phyloP scores from a whole-genome alignment of 805 yeast species.

The Saccharomycodes ludwigii region DNA sequence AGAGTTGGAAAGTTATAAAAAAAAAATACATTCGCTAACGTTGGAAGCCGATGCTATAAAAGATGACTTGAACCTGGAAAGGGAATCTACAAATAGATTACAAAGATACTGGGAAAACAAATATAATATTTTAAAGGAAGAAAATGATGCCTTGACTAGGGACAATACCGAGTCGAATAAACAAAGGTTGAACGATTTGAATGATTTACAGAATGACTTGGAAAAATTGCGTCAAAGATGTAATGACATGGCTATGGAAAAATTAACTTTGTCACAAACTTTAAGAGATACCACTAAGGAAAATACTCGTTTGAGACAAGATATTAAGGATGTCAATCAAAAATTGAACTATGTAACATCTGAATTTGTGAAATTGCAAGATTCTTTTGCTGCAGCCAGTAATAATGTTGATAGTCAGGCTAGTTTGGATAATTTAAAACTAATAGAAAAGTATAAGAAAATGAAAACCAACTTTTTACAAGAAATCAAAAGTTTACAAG shows the following conservation, averaged over 20 bases:
- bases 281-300: slow-evolving; percentile 11
- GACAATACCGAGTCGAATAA: neutral
- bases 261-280: slow-evolving; percentile 5
- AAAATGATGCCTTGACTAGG: slow-evolving; percentile 7
- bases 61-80: too few species aligned
- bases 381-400: slow-evolving; percentile 2
- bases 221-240: slow-evolving; percentile 9
- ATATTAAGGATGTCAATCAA: slow-evolving; percentile 18
- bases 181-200: slow-evolving; percentile 2
- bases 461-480: slow-evolving; percentile 14
- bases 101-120: slow-evolving; percentile 12
- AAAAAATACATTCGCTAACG: too few species aligned
- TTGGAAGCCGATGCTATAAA: too few species aligned
- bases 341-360: slow-evolving; percentile 18
- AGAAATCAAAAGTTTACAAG: slow-evolving; percentile 15
- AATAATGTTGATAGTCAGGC: slow-evolving; percentile 4
- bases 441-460: slow-evolving; percentile 10
- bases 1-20: too few species aligned
- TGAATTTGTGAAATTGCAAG: slow-evolving; percentile 13
- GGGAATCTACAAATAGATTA: too few species aligned
- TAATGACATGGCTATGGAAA: slow-evolving; percentile 7
- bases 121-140: slow-evolving; percentile 10
- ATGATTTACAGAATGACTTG: slow-evolving; percentile 6
- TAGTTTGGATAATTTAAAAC: slow-evolving; percentile 4
- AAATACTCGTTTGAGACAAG: slow-evolving; percentile 17